Percentiles rank a stretch among this genome's conserved stretches.
These are phyloP conservation scores for Apophysomyces sp. DNA, from an alignment of 371 early-diverging fungal genomes.

Conservation along the genomic window DNA sequence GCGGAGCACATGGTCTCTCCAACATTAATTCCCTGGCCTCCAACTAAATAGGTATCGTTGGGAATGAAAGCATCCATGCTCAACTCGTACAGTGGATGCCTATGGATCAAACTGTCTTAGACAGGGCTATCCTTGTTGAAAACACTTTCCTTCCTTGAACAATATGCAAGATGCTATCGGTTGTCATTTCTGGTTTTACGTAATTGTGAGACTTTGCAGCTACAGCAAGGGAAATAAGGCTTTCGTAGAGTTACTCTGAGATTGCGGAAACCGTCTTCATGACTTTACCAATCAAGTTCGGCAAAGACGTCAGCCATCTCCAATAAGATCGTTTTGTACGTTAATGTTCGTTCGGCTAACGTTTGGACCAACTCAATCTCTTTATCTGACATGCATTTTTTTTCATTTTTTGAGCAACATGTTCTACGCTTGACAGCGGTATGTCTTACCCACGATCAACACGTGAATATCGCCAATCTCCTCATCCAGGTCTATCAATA, in stretches of 20 bases:
- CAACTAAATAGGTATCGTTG: conserved; percentile 58
- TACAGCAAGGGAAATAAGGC: conserved; percentile 62
- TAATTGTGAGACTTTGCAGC: conserved; percentile 59
- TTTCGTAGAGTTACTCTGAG: conserved; percentile 15
- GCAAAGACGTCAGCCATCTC: conserved; percentile 46
- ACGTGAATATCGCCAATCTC: conserved; percentile 76
- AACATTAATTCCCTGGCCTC: conserved; percentile 1
- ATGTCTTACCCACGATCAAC: conserved; percentile 57
- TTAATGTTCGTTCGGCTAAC: conserved; percentile 55
- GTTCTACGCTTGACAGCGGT: too few relatives aligned
- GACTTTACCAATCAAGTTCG: conserved; percentile 71
- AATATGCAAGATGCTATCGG: conserved; percentile 49
- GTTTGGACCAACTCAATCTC: conserved; percentile 74
- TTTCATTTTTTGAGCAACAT: not conserved
- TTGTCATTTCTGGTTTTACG: conserved; percentile 56
- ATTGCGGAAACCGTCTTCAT: not conserved
- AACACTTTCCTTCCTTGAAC: conserved; percentile 59
- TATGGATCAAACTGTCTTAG: conserved; percentile 11
- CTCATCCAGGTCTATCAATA: conserved; percentile 63
- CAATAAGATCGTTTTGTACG: conserved; percentile 33
- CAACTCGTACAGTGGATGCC: conserved; percentile 76
- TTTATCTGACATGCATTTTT: conserved; percentile 40
- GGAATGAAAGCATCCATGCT: conserved; percentile 63
- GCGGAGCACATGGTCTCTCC: too few relatives aligned
- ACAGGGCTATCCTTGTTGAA: not conserved